Conservation (phyloP, 2,329 filamentous ascomycete species). For the Aspergillus fischeri region DNA sequence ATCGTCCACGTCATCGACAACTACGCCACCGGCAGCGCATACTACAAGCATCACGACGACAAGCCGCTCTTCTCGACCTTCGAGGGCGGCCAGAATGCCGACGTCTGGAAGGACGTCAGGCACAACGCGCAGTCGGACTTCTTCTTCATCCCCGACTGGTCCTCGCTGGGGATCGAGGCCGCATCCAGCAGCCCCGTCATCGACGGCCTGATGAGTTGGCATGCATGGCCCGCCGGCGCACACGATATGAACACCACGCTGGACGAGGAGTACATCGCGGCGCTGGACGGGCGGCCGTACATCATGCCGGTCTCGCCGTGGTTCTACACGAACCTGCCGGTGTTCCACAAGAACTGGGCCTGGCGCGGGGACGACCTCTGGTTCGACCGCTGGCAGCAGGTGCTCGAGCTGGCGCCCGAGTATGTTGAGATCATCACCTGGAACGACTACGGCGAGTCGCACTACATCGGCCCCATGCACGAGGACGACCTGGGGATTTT, state of each 20-base stretch:
- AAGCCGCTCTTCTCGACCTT: conserved; percentile 42
- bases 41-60: conserved; percentile 23
- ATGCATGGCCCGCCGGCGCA: conserved; percentile 40
- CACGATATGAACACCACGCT: conserved; percentile 33
- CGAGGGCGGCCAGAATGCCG: conserved; percentile 40
- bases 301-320: conserved; percentile 57
- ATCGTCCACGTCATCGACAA: conserved; percentile 13
- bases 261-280: conserved; percentile 40
- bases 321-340: conserved; percentile 55
- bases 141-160: conserved; percentile 48
- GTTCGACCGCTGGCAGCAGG: conserved; percentile 56
- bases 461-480: conserved; percentile 53
- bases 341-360: conserved; percentile 59
- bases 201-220: conserved; percentile 42
- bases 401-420: conserved; percentile 47
- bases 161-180: conserved; percentile 30
- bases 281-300: conserved; percentile 35
- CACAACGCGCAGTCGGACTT: conserved; percentile 25
- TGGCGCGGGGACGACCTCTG: conserved; percentile 59
- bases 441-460: conserved; percentile 61
- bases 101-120: conserved; percentile 46
- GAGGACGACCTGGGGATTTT: conserved; percentile 41
- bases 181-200: conserved; percentile 20
- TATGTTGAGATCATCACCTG: conserved; percentile 56
- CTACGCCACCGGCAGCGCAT: conserved; percentile 22